phyloP scores from a whole-genome alignment of 139 green algal species.

The Chlorella sorokiniana region DNA sequence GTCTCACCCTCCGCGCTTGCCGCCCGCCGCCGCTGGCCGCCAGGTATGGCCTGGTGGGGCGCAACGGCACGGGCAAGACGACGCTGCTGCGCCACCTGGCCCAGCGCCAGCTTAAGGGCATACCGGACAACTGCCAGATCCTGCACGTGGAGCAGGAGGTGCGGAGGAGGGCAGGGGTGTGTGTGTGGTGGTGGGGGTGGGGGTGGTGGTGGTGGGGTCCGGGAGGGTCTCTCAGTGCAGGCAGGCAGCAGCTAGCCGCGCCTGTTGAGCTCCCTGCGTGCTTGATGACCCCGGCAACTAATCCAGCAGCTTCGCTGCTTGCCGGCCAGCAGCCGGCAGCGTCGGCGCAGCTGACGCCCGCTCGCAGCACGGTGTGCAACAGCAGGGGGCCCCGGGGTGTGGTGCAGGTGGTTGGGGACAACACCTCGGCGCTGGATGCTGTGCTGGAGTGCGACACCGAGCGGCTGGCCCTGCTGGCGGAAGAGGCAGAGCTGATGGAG shows the following conservation, averaged over 20 bases:
- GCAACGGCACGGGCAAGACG: slow-evolving; percentile 91
- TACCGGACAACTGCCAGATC: slow-evolving; percentile 77
- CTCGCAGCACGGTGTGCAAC: too few relatives aligned
- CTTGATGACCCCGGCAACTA: too few relatives aligned
- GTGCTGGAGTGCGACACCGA: slow-evolving; percentile 84
- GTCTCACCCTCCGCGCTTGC: background rate
- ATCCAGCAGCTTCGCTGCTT: too few relatives aligned
- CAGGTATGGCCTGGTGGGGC: slow-evolving; percentile 77
- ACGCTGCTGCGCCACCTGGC: slow-evolving; percentile 86
- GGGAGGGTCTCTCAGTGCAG: too few relatives aligned
- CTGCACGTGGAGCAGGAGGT: slow-evolving; percentile 92
- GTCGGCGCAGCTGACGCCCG: too few relatives aligned
- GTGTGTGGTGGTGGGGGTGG: too few relatives aligned
- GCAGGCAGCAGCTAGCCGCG: too few relatives aligned
- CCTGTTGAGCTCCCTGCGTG: too few relatives aligned
- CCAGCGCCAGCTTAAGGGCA: slow-evolving; percentile 70
- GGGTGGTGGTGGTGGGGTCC: too few relatives aligned
- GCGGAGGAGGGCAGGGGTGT: slow-evolving; percentile 47
- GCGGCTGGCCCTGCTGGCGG: slow-evolving; percentile 70
- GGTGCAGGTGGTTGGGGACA: slow-evolving; percentile 16
- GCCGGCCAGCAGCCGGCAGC: too few relatives aligned
- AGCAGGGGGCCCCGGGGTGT: too few relatives aligned
- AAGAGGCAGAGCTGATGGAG: slow-evolving; percentile 71
- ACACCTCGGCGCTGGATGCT: slow-evolving; percentile 48
- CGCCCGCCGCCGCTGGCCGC: background rate